phyloP scores from a whole-genome alignment of 306 rosid species.

The Malus fusca region DNA sequence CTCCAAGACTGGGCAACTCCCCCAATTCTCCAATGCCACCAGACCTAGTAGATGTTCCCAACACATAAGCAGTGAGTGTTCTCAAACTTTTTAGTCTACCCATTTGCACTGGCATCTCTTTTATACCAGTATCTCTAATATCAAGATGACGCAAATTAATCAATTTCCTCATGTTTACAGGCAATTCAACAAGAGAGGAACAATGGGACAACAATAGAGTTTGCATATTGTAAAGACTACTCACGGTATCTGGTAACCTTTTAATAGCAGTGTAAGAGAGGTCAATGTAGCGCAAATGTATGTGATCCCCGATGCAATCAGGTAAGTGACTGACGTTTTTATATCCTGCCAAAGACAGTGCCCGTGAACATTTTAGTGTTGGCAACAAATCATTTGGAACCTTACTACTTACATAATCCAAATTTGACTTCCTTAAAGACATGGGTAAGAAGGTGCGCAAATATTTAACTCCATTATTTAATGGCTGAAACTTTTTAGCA shows the following conservation, averaged over 20 bases:
- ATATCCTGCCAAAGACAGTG: background rate
- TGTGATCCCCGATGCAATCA: background rate
- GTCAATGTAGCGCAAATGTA: background rate
- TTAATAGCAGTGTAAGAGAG: background rate
- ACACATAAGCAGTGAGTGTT: background rate
- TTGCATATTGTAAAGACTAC: slow-evolving; percentile 9
- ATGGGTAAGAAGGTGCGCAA: background rate
- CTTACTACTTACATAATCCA: background rate
- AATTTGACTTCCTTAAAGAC: rapidly evolving
- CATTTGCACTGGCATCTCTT: background rate
- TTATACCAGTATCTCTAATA: rapidly evolving
- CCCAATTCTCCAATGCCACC: background rate
- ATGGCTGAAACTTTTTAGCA: background rate
- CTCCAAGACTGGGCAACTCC: background rate
- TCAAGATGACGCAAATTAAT: background rate
- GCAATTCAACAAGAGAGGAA: background rate
- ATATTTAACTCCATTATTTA: background rate
- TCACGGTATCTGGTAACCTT: background rate
- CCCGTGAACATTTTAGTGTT: background rate
- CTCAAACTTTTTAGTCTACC: background rate
- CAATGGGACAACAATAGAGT: background rate
- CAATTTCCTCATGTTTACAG: background rate
- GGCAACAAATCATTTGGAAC: background rate
- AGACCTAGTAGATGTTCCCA: background rate
- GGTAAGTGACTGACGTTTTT: background rate